Percentiles rank a stretch among this genome's conserved stretches.
These are phyloP conservation scores for Hypoxylon crocopeplum DNA, from an alignment of 495 filamentous ascomycete species.

Conservation along the genomic window DNA sequence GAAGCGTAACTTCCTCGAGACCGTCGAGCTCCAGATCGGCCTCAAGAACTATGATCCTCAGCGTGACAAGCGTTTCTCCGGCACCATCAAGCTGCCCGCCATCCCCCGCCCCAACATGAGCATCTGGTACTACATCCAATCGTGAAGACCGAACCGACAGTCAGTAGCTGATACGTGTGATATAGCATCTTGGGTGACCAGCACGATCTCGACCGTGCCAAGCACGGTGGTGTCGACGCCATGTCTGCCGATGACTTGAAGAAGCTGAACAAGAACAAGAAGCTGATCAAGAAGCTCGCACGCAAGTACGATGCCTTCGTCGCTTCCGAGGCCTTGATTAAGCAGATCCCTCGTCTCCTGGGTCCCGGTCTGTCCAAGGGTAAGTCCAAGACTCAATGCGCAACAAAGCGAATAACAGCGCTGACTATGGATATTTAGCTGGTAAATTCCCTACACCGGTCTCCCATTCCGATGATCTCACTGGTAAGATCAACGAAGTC, in stretches of 20 bases:
- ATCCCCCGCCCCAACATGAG: constrained; percentile 92
- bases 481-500: constrained; percentile 94
- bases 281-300: constrained; percentile 99
- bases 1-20: constrained; percentile 99
- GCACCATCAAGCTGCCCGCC: constrained; percentile 91
- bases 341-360: constrained; percentile 99
- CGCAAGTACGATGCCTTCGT: constrained; percentile 99
- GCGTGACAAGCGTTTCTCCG: constrained; percentile 99
- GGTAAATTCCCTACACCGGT: constrained; percentile 99
- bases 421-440: constrained; percentile 58
- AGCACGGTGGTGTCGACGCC: constrained; percentile 95
- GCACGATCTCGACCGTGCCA: constrained; percentile 99
- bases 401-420: background rate
- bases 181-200: constrained; percentile 90
- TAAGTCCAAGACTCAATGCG: constrained; percentile 49
- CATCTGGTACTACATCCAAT: constrained; percentile 67
- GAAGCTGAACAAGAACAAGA: constrained; percentile 99
- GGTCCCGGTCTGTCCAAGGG: constrained; percentile 98
- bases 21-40: constrained; percentile 94
- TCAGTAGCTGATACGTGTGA: constrained; percentile 46
- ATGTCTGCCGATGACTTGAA: constrained; percentile 98
- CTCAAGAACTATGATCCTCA: constrained; percentile 99
- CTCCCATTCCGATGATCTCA: constrained; percentile 92
- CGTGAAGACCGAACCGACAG: background rate
- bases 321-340: constrained; percentile 94